Evolutionary conservation across 495 filamentous ascomycete species (phyloP).

Genomic region (Lasiosphaeria ovina): DNA sequence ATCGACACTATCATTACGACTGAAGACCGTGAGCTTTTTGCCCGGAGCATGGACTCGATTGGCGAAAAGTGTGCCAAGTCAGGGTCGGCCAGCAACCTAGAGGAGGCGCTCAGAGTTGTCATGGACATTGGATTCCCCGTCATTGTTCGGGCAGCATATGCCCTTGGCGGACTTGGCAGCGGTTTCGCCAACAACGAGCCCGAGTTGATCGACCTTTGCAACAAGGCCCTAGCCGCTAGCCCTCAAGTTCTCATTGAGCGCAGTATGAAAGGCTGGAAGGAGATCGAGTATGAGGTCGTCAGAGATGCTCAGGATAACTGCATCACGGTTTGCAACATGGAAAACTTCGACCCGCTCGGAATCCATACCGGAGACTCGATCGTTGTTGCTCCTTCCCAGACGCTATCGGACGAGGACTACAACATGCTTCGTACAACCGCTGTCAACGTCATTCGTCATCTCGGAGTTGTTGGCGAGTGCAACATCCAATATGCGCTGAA

Average conservation of each 20-base stretch:
- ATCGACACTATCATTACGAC: constrained; percentile 98
- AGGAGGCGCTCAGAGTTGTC: constrained; percentile 81
- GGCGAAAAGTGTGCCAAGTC: constrained; percentile 98
- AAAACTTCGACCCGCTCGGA: constrained; percentile 97
- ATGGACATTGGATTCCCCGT: constrained; percentile 92
- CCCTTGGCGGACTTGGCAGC: constrained; percentile 90
- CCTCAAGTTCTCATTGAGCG: constrained; percentile 94
- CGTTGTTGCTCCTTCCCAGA: constrained; percentile 95
- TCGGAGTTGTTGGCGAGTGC: constrained; percentile 96
- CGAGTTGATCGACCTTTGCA: constrained; percentile 88
- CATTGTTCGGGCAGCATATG: constrained; percentile 95
- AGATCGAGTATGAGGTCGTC: constrained; percentile 98
- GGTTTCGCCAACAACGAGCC: constrained; percentile 90
- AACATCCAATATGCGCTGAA: constrained; percentile 99
- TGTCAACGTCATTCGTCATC: constrained; percentile 97
- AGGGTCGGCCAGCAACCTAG: constrained; percentile 79
- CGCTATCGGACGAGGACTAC: constrained; percentile 93
- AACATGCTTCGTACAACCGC: constrained; percentile 98
- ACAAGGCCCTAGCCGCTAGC: constrained; percentile 89
- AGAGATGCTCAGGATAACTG: constrained; percentile 96
- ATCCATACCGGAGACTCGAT: constrained; percentile 99
- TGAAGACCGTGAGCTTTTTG: constrained; percentile 95
- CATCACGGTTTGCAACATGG: constrained; percentile 99
- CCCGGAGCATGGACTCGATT: constrained; percentile 97
- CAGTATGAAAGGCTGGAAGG: constrained; percentile 99